These are phyloP conservation scores for Zymoseptoria crescenta DNA, from an alignment of 2,329 filamentous ascomycete genomes.

Conservation along the genomic window DNA sequence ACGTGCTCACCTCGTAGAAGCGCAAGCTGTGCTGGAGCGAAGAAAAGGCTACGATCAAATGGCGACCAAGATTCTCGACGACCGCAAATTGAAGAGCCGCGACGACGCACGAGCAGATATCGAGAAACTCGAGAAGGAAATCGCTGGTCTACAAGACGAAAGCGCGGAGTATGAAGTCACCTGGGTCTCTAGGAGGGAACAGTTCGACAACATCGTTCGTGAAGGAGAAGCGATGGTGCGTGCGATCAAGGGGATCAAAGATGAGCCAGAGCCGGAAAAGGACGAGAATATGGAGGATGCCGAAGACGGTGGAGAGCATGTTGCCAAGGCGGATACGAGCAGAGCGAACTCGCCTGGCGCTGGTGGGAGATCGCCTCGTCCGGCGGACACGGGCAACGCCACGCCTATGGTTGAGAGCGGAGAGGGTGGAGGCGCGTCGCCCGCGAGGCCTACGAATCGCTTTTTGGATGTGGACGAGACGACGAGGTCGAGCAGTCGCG, in stretches of 20 bases:
- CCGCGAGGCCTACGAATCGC: slow-evolving; percentile 19
- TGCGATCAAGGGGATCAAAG: slow-evolving; percentile 88
- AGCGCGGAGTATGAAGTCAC: slow-evolving; percentile 72
- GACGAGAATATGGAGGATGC: slow-evolving; percentile 63
- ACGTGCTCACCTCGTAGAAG: slow-evolving; percentile 65
- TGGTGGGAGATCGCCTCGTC: slow-evolving; percentile 28
- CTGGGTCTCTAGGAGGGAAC: slow-evolving; percentile 75
- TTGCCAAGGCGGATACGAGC: slow-evolving; percentile 36
- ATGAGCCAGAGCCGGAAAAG: slow-evolving; percentile 81
- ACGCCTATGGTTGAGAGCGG: slow-evolving; percentile 34
- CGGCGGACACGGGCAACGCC: slow-evolving; percentile 21
- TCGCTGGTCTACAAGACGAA: slow-evolving; percentile 76
- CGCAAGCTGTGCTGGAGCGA: slow-evolving; percentile 65
- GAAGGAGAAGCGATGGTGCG: slow-evolving; percentile 81
- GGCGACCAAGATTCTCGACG: slow-evolving; percentile 77
- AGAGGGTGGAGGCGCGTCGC: slow-evolving; percentile 16
- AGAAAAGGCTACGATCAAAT: slow-evolving; percentile 83
- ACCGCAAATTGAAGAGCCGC: slow-evolving; percentile 70
- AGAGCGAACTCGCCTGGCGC: slow-evolving; percentile 39
- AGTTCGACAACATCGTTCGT: slow-evolving; percentile 82
- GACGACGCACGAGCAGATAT: slow-evolving; percentile 74
- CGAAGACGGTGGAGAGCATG: slow-evolving; percentile 44
- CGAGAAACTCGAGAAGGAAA: slow-evolving; percentile 78
- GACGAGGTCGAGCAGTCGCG: slow-evolving; percentile 16
- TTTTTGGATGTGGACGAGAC: slow-evolving; percentile 24